These are phyloP conservation scores for Tephrocybe sp. DNA, from an alignment of 768 basidiomycete genomes.

Conservation along the genomic window DNA sequence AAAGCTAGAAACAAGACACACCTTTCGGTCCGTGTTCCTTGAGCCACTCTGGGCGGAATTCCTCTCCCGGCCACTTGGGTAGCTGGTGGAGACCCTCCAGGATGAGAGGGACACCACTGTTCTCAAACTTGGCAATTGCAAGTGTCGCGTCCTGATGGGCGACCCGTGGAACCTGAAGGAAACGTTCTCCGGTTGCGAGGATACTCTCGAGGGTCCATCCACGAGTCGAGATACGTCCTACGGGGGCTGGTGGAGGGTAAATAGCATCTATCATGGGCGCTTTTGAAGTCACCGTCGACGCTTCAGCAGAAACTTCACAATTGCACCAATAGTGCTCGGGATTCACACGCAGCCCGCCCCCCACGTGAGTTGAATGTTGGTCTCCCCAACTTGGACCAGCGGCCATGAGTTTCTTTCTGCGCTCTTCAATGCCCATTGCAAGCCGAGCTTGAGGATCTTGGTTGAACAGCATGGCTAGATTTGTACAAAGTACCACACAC, in stretches of 20 bases:
- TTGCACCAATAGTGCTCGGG: background rate
- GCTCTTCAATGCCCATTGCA: constrained; percentile 21
- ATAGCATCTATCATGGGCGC: constrained; percentile 8
- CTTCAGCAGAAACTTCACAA: background rate
- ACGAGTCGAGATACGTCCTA: constrained; percentile 10
- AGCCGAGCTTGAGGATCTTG: no score
- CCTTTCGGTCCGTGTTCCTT: constrained; percentile 27
- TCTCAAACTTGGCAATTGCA: constrained; percentile 46
- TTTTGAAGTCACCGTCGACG: background rate
- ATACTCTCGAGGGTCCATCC: constrained; percentile 50
- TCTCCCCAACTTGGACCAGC: constrained; percentile 19
- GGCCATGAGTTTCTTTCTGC: constrained; percentile 21
- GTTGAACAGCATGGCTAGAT: no score
- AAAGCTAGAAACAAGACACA: constrained; percentile 12
- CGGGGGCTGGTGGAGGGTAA: background rate
- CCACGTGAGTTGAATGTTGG: constrained; percentile 14
- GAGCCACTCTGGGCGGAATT: constrained; percentile 62
- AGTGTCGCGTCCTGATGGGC: constrained; percentile 28
- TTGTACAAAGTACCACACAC: no score
- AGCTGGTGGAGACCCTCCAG: constrained; percentile 61
- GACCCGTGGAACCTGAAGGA: constrained; percentile 36
- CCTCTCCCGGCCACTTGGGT: constrained; percentile 49
- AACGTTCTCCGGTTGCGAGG: constrained; percentile 20
- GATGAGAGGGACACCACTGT: constrained; percentile 58
- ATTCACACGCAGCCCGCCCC: background rate